Base-by-base conservation (phyloP, 176 grass and related monocot species). In the Rhynchospora pubera region DNA sequence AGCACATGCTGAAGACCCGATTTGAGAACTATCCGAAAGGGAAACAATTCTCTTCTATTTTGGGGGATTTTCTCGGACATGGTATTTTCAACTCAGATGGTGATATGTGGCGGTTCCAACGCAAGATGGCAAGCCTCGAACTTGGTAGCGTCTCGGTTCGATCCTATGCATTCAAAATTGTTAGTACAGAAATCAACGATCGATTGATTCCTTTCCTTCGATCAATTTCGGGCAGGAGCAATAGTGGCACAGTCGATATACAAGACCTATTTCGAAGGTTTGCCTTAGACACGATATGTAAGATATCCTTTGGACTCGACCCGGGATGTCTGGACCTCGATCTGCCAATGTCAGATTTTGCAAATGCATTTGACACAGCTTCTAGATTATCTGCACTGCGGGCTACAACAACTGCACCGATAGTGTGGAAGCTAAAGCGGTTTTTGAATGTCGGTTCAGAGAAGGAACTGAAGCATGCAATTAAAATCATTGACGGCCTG, bases 31-130 rank as follows among this genome's bases (percentile, higher is more conserved):
- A 91, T 56, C 93, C 91, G 23, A 97, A 97, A 80, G 93, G 93
- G 2, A 89, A 85, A 71, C 79, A 86, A 10, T 97, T 93, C 91
- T 85, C 91, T 16, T 79, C 57, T 7, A 5, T 97, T 53, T 91
- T 97, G 79, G 87, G 91, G 0, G 93, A 97, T 77, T 79, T 97
- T 62, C 93, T 97, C 65, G 93, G 93, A 56, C 45, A 78, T 13
- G 93, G 93, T 84, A 97, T 97, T 83, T 97, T 97, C 85, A 97
- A 97, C 89, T 84, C 91, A 63, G 93, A 97, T 60, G 93, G 93
- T 62, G 61, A 57, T 28, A 57, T 72, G 0, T 93, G 93, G 93
- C 78, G 62, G n/a, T 90, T 86, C 87, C 93, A 97, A 83, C 93
- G 93, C 66, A 97, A 97, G 93, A 88, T 93, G 91, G 91, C 93